A percentile compares a stretch with the other conserved stretches of the same genome.
These are phyloP conservation scores for Funneliformis mosseae DNA, from an alignment of 192 early-diverging fungal genomes.

Conservation along the genomic window DNA sequence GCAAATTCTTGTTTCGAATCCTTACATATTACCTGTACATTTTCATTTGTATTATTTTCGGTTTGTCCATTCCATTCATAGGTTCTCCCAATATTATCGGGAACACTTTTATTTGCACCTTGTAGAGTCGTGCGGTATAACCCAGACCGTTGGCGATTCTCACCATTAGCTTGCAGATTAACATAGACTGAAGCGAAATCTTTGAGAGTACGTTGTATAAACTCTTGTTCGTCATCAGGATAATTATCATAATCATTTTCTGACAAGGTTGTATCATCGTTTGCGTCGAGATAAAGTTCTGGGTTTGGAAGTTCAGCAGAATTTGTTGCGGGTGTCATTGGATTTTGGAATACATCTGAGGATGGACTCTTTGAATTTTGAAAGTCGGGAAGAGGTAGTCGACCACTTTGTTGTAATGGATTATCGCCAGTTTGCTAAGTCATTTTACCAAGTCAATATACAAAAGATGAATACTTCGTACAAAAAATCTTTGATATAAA, in stretches of 20 bases:
- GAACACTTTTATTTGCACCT: conserved; percentile 28
- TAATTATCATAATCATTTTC: conserved; percentile 1
- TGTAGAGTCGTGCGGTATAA: conserved; percentile 13
- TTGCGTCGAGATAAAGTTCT: not conserved
- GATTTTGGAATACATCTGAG: not conserved
- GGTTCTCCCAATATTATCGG: conserved; percentile 24
- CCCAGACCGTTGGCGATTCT: not conserved
- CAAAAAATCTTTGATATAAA: not conserved
- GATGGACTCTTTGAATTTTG: not conserved
- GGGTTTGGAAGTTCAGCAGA: not conserved
- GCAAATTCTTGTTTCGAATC: not conserved
- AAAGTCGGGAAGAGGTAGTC: not conserved
- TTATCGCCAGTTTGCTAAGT: conserved; percentile 3
- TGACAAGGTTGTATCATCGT: not conserved
- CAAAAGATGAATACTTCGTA: not conserved
- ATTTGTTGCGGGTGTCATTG: not conserved
- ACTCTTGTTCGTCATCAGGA: not conserved
- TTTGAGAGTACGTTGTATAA: not conserved
- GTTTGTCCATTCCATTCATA: not conserved
- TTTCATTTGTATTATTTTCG: not conserved
- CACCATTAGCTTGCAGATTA: not conserved
- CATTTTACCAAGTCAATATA: not conserved
- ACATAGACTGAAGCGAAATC: conserved; percentile 11
- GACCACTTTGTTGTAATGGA: not conserved
- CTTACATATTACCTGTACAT: not conserved